Base-by-base conservation (phyloP, 257 asterid genomes). In the Thymus mandschuricus region DNA sequence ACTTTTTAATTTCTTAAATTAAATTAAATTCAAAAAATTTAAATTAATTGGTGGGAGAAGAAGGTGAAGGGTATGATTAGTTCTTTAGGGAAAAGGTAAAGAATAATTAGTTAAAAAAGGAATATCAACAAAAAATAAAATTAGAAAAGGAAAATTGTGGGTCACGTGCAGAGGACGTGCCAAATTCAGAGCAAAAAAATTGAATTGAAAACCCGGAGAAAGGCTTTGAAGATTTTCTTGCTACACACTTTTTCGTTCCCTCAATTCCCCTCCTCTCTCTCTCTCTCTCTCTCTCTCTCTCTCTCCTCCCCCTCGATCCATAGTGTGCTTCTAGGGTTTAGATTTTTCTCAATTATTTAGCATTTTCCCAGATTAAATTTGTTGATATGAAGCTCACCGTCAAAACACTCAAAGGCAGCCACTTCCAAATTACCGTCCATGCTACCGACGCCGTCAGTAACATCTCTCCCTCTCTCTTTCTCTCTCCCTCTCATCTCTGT, bases 361-460 rank as follows among this genome's bases (percentile, higher is more conserved):
- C 33, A 57, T 57, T 44, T 64, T 12, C 72, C 51, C 50, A 6
- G 73, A n/a, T 11, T 55, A 70, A 56, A 10, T 60, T 45, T 58
- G 34, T 60, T 45, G 86, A 81, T 45, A 92, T 92, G 98, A 89
- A 92, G 88, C 96, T 92, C 79, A 90, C 93, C 69, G 98, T 92
- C 73, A 92, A 92, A 75, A 92, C 98, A 74, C 96, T 92, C 62
- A 90, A 92, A 73, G 97, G 97, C 80, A 90, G 93, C 83, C 95
- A 90, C 74, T 92, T 92, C 52, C 96, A 87, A 71, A 87, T 92
- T 63, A 82, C 74, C 85, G 95, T 92, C 68, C 96, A 86, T 62
- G 89, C 91, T 45, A 82, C 85, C 55, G 95, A 92, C 70, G 83
- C 93, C 70, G 98, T 92, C 60, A 83, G 89, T 81, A 54, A 31